Conservation (phyloP, 2,329 filamentous ascomycete species). For the Volutella citrinella region DNA sequence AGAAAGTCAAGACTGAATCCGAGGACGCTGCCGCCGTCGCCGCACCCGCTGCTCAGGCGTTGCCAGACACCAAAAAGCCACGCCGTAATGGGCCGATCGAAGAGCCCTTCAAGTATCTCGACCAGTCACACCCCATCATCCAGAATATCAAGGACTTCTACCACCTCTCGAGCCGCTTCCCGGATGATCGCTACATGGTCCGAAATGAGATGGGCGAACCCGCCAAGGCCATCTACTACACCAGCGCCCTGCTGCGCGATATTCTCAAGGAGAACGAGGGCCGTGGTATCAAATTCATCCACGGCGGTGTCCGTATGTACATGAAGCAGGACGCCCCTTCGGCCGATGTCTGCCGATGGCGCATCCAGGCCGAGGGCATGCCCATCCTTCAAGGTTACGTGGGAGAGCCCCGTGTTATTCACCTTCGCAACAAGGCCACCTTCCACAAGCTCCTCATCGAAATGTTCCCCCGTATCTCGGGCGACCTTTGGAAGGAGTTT, state of each 20-base stretch:
- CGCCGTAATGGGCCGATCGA: slow-evolving; percentile 61
- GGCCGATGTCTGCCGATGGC: slow-evolving; percentile 84
- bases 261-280: slow-evolving; percentile 87
- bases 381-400: slow-evolving; percentile 90
- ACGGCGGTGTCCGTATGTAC: slow-evolving; percentile 98
- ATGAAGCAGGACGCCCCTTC: slow-evolving; percentile 94
- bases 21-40: slow-evolving; percentile 14
- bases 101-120: slow-evolving; percentile 92
- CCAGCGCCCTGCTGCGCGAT: slow-evolving; percentile 76
- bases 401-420: slow-evolving; percentile 71
- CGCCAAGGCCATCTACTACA: slow-evolving; percentile 96
- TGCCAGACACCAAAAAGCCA: slow-evolving; percentile 30
- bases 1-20: slow-evolving; percentile 46
- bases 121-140: slow-evolving; percentile 72
- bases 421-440: slow-evolving; percentile 73
- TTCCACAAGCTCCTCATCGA: slow-evolving; percentile 81
- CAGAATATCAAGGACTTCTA: slow-evolving; percentile 80
- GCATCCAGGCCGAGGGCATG: slow-evolving; percentile 93
- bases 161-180: slow-evolving; percentile 78
- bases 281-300: slow-evolving; percentile 89
- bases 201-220: slow-evolving; percentile 87
- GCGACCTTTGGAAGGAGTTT: slow-evolving; percentile 70
- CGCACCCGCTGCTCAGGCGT: slow-evolving; percentile 22
- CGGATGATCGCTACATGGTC: slow-evolving; percentile 89
- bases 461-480: slow-evolving; percentile 90